These are phyloP conservation scores for Pythium volutum DNA, from an alignment of 352 stramenopile species.

Conservation along the genomic window DNA sequence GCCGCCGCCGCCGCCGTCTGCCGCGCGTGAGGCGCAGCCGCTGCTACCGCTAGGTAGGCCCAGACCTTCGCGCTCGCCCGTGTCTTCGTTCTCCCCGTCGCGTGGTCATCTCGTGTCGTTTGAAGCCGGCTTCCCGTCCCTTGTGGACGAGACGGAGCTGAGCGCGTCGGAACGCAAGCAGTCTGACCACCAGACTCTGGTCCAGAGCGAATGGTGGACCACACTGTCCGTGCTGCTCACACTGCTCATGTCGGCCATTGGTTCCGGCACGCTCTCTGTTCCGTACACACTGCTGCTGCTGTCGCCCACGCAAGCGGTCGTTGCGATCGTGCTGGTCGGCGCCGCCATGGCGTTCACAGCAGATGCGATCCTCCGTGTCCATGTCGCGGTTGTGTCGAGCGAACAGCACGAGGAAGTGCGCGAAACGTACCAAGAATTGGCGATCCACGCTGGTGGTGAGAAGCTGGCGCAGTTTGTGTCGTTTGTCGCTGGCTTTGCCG, in stretches of 20 bases:
- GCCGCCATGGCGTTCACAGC: constrained; percentile 71
- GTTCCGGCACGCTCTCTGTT: constrained; percentile 27
- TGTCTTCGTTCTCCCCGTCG: constrained; percentile 4
- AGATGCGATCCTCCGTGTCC: constrained; percentile 56
- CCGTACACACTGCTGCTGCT: constrained; percentile 73
- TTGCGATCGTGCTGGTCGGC: constrained; percentile 47
- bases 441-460: constrained; percentile 49
- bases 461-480: constrained; percentile 49
- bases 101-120: constrained; percentile 21
- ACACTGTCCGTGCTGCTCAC: constrained; percentile 25
- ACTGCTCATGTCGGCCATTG: constrained; percentile 27
- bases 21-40: constrained; percentile 10
- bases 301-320: constrained; percentile 39
- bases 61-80: not conserved
- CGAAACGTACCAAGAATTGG: constrained; percentile 67
- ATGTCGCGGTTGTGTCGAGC: constrained; percentile 45
- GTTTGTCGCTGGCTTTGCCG: constrained; percentile 59
- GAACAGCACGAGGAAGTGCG: constrained; percentile 35
- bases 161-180: constrained; percentile 2
- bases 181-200: not conserved
- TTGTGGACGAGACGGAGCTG: constrained; percentile 25
- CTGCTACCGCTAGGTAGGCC: constrained; percentile 11
- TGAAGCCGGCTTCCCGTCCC: constrained; percentile 24
- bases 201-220: constrained; percentile 9
- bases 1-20: not conserved